Percentiles rank a stretch among this genome's conserved stretches.
Conservation (phyloP, 108 stramenopile species). For the Fragilaria crotonensis region DNA sequence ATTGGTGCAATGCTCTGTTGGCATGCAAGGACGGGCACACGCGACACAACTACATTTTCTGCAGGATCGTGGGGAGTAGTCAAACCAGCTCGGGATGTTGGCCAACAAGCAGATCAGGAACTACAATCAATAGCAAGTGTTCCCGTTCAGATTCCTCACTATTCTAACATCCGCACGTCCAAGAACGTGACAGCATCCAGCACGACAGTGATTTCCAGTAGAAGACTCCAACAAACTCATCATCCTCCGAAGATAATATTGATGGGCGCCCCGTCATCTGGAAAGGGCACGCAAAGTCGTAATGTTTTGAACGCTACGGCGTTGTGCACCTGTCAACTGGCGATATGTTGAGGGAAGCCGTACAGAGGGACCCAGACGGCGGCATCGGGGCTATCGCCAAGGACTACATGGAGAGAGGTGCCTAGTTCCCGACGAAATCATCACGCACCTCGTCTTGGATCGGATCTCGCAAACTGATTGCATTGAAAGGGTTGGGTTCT, state of each 20-base stretch:
- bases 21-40: too few relatives aligned
- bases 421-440: constrained; percentile 96
- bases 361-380: constrained; percentile 25
- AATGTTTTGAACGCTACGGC: constrained; percentile 55
- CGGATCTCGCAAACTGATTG: constrained; percentile 83
- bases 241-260: constrained; percentile 74
- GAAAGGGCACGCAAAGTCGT: constrained; percentile 90
- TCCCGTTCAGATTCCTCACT: too few relatives aligned
- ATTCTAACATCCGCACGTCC: too few relatives aligned
- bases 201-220: too few relatives aligned
- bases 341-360: constrained; percentile 76
- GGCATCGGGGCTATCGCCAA: constrained; percentile 73
- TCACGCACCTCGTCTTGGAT: constrained; percentile 88
- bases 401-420: constrained; percentile 87
- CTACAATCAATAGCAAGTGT: too few relatives aligned
- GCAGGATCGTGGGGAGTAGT: too few relatives aligned
- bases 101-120: too few relatives aligned
- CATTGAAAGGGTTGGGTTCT: constrained; percentile 87
- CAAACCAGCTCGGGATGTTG: too few relatives aligned
- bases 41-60: too few relatives aligned
- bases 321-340: constrained; percentile 83
- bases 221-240: too few relatives aligned
- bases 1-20: too few relatives aligned
- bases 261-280: constrained; percentile 78
- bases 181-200: too few relatives aligned